Evolutionary conservation across 2,329 filamentous ascomycete species (phyloP).

Genomic region (Emergomyces pasteurianus): DNA sequence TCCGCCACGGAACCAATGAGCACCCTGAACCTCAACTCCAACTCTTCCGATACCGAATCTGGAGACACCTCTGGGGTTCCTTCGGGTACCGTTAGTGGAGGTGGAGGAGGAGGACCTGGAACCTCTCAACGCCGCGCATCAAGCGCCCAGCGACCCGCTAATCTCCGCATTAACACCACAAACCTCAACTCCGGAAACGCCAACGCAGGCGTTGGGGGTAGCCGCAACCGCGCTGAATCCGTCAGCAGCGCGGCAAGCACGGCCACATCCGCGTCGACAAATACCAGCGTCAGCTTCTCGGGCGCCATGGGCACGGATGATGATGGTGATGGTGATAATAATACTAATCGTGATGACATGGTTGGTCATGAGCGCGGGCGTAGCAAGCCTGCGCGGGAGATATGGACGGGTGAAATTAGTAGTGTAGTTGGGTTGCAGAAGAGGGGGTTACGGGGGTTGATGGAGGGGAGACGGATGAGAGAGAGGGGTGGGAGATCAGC

Average conservation of each 20-base stretch:
- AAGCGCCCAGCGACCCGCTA: conserved; percentile 9
- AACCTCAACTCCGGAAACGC: conserved; percentile 17
- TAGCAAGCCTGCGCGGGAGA: conserved; percentile 39
- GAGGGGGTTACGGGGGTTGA: conserved; percentile 75
- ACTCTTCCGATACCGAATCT: conserved; percentile 30
- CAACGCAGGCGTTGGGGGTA: conserved; percentile 4
- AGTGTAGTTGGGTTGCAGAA: conserved; percentile 94
- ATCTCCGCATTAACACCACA: conserved; percentile 30
- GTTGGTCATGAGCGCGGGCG: conserved; percentile 22
- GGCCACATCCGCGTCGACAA: conserved; percentile 27
- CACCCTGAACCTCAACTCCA: conserved; percentile 21
- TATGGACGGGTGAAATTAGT: conserved; percentile 64
- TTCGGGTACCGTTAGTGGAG: neutral
- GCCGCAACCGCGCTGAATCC: conserved; percentile 23
- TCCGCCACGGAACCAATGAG: conserved; percentile 14
- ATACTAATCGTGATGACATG: neutral
- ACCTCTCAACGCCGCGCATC: conserved; percentile 6
- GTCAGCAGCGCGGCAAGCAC: conserved; percentile 28
- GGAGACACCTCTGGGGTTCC: conserved; percentile 17
- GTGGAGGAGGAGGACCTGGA: neutral
- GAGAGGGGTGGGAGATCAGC: conserved; percentile 17
- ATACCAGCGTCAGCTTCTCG: conserved; percentile 27
- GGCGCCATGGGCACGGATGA: conserved; percentile 20
- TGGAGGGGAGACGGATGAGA: conserved; percentile 82
- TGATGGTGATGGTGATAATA: neutral